Evolutionary conservation across 129 eudicot species (phyloP).

Genomic region (Smallanthus sonchifolius): DNA sequence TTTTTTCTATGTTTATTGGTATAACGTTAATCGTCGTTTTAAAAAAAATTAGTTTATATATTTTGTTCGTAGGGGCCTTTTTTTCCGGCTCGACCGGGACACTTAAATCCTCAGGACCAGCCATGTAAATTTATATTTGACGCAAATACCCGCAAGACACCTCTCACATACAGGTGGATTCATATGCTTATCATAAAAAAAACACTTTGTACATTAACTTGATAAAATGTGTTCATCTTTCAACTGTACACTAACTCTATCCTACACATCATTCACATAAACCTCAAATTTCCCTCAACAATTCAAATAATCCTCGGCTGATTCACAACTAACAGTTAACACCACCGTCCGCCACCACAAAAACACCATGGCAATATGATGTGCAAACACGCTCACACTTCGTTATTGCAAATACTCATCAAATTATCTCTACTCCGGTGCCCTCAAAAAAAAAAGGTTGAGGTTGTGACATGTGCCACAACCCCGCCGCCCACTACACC

Average conservation of each 20-base stretch:
- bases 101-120: no score
- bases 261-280: neutral
- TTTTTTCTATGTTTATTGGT: no score
- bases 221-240: neutral
- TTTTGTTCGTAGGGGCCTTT: no score
- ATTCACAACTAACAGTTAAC: no score
- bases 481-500: conserved; percentile 50
- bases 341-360: neutral
- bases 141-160: no score
- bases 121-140: no score
- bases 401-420: conserved; percentile 36
- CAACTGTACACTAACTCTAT: conserved; percentile 13
- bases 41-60: no score
- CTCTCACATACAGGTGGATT: no score
- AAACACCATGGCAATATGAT: conserved; percentile 28
- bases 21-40: no score
- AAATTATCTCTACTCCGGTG: conserved; percentile 25
- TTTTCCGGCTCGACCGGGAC: no score
- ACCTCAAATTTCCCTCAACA: neutral
- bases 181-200: no score
- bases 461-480: conserved; percentile 83
- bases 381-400: conserved; percentile 39
- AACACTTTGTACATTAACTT: no score
- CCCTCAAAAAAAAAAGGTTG: conserved; percentile 52
- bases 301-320: conserved; percentile 16